Conservation (phyloP, 2,329 filamentous ascomycete genomes). For the Monilinia vaccinii-corymbosi region DNA sequence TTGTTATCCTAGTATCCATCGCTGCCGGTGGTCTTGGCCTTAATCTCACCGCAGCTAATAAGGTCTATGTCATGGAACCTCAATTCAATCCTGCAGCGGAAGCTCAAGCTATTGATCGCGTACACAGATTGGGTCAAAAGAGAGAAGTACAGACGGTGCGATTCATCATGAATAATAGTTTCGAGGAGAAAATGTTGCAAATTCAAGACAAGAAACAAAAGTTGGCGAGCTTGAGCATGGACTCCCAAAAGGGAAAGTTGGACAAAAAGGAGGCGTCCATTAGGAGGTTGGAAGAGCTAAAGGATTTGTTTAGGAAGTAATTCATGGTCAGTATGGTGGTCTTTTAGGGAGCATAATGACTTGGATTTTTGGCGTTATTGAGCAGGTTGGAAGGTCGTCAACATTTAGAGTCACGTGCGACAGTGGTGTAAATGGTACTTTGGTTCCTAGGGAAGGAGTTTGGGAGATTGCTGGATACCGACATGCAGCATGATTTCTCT, state of each 20-base stretch:
- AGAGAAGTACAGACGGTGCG: conserved; percentile 79
- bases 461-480: not conserved
- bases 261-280: conserved; percentile 29
- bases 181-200: conserved; percentile 88
- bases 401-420: not conserved
- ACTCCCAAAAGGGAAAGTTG: conserved; percentile 35
- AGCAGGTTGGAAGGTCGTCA: not conserved
- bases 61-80: conserved; percentile 95
- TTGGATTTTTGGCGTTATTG: not conserved
- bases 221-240: conserved; percentile 80
- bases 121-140: conserved; percentile 84
- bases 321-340: not conserved
- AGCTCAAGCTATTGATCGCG: conserved; percentile 86
- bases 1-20: conserved; percentile 84
- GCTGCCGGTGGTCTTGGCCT: conserved; percentile 85
- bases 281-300: conserved; percentile 46
- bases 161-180: conserved; percentile 83
- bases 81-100: conserved; percentile 96
- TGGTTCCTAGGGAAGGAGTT: not conserved
- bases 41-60: conserved; percentile 78
- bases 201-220: conserved; percentile 90
- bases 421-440: not conserved
- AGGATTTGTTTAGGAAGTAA: conserved; percentile 42
- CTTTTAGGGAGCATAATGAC: not conserved
- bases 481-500: not conserved